A percentile compares a stretch with the other conserved stretches of the same genome.
Conservation (phyloP, 225 moss, liverwort and hornwort genomes). For the Asterella californica region DNA sequence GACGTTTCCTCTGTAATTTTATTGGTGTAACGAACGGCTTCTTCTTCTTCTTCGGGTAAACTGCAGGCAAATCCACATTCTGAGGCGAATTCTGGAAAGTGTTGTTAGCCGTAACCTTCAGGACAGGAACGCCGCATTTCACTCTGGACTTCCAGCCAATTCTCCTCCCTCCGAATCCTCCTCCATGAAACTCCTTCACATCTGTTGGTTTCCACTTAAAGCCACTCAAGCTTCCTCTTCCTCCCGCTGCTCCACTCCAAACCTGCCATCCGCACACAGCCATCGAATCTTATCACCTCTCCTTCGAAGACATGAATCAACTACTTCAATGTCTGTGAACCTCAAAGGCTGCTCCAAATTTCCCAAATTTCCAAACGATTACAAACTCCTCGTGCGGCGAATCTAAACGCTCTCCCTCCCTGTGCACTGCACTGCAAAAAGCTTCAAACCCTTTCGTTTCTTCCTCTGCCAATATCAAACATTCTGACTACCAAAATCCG, state of each 20-base stretch:
- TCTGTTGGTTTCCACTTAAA: not conserved
- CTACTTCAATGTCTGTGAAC: too few species aligned
- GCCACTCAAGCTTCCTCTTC: not conserved
- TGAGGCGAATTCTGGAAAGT: conserved; percentile 29
- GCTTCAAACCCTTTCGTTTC: too few species aligned
- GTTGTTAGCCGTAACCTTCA: conserved; percentile 8
- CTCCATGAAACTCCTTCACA: not conserved
- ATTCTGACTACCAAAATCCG: too few species aligned
- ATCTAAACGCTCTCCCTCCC: too few species aligned
- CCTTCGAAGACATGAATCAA: too few species aligned
- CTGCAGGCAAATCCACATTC: conserved; percentile 61
- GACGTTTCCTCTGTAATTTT: conserved; percentile 24
- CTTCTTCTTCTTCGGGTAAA: conserved; percentile 58
- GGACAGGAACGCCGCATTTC: not conserved
- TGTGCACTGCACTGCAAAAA: too few species aligned
- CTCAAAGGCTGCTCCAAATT: too few species aligned
- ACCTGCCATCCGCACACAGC: not conserved
- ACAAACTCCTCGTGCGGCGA: too few species aligned
- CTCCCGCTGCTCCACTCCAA: not conserved
- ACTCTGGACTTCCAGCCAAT: not conserved
- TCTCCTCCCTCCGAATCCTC: not conserved
- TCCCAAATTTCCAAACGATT: too few species aligned
- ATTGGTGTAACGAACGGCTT: conserved; percentile 55
- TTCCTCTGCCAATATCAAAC: too few species aligned
- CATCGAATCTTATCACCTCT: not conserved